Base-by-base conservation (phyloP, 352 stramenopile genomes). In the Phytophthora rubi region DNA sequence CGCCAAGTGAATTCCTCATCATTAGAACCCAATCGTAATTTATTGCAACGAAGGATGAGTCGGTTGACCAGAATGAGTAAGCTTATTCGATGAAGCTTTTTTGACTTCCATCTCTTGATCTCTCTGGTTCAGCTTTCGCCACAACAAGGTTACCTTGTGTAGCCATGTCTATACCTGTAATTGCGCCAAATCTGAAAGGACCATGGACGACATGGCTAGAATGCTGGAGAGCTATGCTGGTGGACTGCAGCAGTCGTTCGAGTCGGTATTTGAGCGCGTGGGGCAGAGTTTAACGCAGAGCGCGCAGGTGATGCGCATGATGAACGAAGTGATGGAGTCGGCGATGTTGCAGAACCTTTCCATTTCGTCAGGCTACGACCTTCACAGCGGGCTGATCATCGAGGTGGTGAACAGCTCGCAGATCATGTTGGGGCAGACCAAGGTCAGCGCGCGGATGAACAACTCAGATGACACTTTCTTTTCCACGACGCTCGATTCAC, bases 241-340 rank as follows among this genome's bases (percentile, higher is more conserved):
- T 23, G 83, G 81, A 1, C 68, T 94, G 55, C 84, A 92, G 71
- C 76, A 89, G 68, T 94, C 86, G 52, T 92, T 94, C 59, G 83
- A 78, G 48, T 79, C 74, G 8, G 84, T 91, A 10, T 89, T 91
- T 37, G 79, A 91, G 57, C 83, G 84, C 45, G 80, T 94, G 49
- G 84, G 79, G 10, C 63, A 90, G 62, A 92, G 84, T 35, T 75
- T 94, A 28, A 73, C 71, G 37, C 84, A 92, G 62, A 94, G 84
- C 30, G 79, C 75, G 48, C 74, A 90, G 59, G 76, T 91, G 66
- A 92, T 94, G 86, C 80, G 79, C 48, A 90, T 94, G 81, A 94
- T 94, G 86, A 94, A 94, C 69, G 75, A 81, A 16, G 85, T 92
- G 69, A 92, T 94, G 86, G 86, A 94, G 74, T 71, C 81, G 3